Evolutionary conservation across 116 monocot genomes (phyloP), one percentile per base, ranked within the genome.

Genomic region (Zostera marina): DNA sequence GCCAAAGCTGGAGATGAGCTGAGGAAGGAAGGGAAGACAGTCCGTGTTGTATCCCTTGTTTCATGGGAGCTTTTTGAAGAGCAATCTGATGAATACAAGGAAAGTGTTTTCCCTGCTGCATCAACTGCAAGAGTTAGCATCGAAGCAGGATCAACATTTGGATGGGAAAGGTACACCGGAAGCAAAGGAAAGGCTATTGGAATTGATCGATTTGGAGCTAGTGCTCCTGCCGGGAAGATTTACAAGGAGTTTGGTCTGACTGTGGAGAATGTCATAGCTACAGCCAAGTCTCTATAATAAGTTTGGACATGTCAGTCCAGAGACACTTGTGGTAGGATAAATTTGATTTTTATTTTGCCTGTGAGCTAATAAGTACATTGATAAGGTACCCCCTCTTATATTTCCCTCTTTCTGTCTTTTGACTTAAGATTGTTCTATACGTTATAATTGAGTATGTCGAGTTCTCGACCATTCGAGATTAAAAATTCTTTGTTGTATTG

Each of bases 161-260:
- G 96, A 7, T 96, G 96, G 96, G 63, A 76, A 65, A 96, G 74
- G 72, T 84, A 63, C 42, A 63, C 82, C 0, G 89, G 89, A 8
- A 46, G 42, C 58, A 76, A 80, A 43, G 89, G 89, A 32, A 96
- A 85, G 82, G 73, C 80, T 0, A 96, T 96, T 1, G 88, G 96
- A 11, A 96, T 96, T 11, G 80, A 89, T 24, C 55, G 72, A 45
- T 96, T 96, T 15, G 96, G 96, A 44, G 89, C 96, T 8, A 96
- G 96, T 70, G 96, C 89, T 8, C 96, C 96, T 53, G 96, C 96
- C 43, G 85, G 85, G 45, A 89, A 12, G 46, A 78, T 96, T 48
- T 96, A 96, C 85, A 85, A 89, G 76, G 96, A 96, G 62, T 96
- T 71, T 49, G 96, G 96, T 3, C 58, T 96, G 56, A 78, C 76